Evolutionary conservation across 345 rosid species (phyloP), one percentile per base, ranked within the genome.

Genomic region (Rhodamnia argentea): DNA sequence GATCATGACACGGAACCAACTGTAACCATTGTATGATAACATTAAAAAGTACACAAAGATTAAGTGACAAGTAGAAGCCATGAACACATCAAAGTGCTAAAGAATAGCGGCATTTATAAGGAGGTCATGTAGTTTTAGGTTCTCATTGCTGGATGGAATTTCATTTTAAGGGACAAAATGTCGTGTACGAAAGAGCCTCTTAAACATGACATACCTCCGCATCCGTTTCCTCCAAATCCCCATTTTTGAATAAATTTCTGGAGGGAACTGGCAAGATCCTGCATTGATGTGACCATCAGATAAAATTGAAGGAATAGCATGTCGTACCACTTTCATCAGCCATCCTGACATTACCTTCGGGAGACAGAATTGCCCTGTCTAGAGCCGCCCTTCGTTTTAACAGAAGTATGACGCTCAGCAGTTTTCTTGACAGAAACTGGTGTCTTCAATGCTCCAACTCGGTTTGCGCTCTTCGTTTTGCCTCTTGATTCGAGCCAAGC

Each of bases 401-500:
- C 88, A 47, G 95, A 86, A 92, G 88, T 87, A 44, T 85, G 86
- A 87, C 75, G 83, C 51, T 54, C 52, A 26, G 84, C 86, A 13
- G 86, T 76, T 89, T 91, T 96, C 92, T 91, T 93, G 76, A 88
- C 84, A 83, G 93, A 52, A 84, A 90, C 74, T n/a, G 97, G 94
- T 55, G 96, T 90, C 59, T 88, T 88, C 58, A 88, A 70, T 44
- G 91, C 90, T 57, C 90, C 92, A 54, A 85, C 84, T 87, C 93
- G 92, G 54, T 87, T 91, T 10, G 88, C 58, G 64, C 94, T 94
- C 90, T 92, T 95, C 47, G 91, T 92, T 91, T 96, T 97, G 87
- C 99, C 98, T 93, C 93, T 97, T 82, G 98, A 93, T 91, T 95
- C 95, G 47, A 94, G 95, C 99, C 99, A 96, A 84, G 94, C 93